Evolutionary conservation across 1,139 yeast species (phyloP).

Genomic region (Lodderomyces orthopsilosis): DNA sequence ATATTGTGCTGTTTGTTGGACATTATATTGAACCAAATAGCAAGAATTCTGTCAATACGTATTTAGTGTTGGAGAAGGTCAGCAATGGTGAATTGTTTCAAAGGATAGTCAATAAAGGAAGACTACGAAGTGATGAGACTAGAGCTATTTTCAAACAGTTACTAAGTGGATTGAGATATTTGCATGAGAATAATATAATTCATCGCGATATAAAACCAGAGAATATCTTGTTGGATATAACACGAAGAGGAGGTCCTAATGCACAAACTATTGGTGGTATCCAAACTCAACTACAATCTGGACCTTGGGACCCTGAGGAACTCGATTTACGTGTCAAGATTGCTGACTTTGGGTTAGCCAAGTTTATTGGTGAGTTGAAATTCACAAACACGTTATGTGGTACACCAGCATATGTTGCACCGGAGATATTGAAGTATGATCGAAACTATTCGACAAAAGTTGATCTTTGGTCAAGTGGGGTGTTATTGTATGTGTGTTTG

Average conservation of each 20-base stretch:
- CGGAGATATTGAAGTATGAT: slow-evolving; percentile 52
- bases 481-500: slow-evolving; percentile 67
- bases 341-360: slow-evolving; percentile 80
- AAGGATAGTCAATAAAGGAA: slow-evolving; percentile 62
- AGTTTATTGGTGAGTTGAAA: slow-evolving; percentile 72
- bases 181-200: slow-evolving; percentile 74
- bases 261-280: not conserved
- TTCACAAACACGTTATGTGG: slow-evolving; percentile 80
- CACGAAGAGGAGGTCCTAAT: slow-evolving; percentile 36
- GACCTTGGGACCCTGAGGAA: slow-evolving; percentile 70
- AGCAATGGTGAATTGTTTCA: slow-evolving; percentile 75
- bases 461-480: slow-evolving; percentile 82
- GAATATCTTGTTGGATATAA: slow-evolving; percentile 73
- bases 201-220: slow-evolving; percentile 91
- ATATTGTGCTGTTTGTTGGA: slow-evolving; percentile 64
- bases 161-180: slow-evolving; percentile 57
- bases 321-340: slow-evolving; percentile 65
- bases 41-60: slow-evolving; percentile 54
- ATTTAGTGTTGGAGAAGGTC: slow-evolving; percentile 67
- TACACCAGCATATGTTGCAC: slow-evolving; percentile 83
- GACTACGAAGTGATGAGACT: slow-evolving; percentile 59
- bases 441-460: slow-evolving; percentile 64
- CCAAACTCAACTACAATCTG: slow-evolving; percentile 50
- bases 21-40: slow-evolving; percentile 68
- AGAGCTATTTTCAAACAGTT: slow-evolving; percentile 59